Percentiles rank a stretch among this genome's conserved stretches.
phyloP scores from a whole-genome alignment of 1,284 basidiomycete genomes.

The Gymnopus androsaceus region DNA sequence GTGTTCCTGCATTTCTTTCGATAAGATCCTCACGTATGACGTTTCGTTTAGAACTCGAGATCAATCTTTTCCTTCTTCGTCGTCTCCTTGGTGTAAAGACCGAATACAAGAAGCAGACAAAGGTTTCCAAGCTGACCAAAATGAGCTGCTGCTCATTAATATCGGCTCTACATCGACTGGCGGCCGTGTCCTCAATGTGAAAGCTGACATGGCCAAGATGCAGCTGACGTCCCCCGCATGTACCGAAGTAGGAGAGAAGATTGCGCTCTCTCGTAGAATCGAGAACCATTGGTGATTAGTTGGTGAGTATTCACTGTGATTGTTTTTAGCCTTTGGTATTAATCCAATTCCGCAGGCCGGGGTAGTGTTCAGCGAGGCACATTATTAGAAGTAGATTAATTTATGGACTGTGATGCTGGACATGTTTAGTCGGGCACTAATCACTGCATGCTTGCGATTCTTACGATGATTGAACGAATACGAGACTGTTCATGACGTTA shows the following conservation, averaged over 20 bases:
- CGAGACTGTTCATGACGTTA: background rate
- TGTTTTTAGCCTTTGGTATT: slow-evolving; percentile 2
- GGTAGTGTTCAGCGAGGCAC: slow-evolving; percentile 56
- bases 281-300: slow-evolving; percentile 97
- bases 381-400: slow-evolving; percentile 52
- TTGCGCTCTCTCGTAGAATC: slow-evolving; percentile 88
- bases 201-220: slow-evolving; percentile 92
- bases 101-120: slow-evolving; percentile 98
- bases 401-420: background rate
- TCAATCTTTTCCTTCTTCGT: slow-evolving; percentile 90
- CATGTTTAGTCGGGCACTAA: too few species aligned
- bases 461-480: too few species aligned
- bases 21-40: background rate
- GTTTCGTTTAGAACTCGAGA: slow-evolving; percentile 73
- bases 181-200: slow-evolving; percentile 88
- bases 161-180: slow-evolving; percentile 94
- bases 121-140: slow-evolving; percentile 89
- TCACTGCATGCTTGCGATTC: too few species aligned
- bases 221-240: slow-evolving; percentile 90
- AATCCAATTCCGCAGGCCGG: slow-evolving; percentile 38
- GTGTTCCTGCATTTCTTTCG: slow-evolving; percentile 20
- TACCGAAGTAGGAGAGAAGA: slow-evolving; percentile 94
- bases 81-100: slow-evolving; percentile 97
- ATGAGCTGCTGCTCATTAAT: slow-evolving; percentile 92
- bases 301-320: slow-evolving; percentile 47